phyloP scores from a whole-genome alignment of 306 rosid species.

The Phaseolus lunatus region DNA sequence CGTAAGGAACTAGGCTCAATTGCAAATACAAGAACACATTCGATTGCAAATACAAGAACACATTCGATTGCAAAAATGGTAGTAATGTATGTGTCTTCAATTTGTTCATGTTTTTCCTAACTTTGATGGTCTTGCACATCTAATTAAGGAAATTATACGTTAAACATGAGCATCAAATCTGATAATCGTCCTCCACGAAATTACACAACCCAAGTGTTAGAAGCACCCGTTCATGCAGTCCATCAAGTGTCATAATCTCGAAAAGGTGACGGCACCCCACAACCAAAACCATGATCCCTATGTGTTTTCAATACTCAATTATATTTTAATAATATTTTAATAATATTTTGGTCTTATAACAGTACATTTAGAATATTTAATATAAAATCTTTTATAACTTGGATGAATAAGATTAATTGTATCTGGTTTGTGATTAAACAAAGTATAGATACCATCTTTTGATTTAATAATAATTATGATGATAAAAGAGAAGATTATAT shows the following conservation, averaged over 20 bases:
- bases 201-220: constrained; percentile 6
- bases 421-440: too few species aligned
- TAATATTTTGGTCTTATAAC: background rate
- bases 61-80: background rate
- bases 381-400: too few species aligned
- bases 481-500: too few species aligned
- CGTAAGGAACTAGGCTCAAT: background rate
- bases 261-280: constrained; percentile 28
- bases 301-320: background rate
- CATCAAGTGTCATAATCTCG: constrained; percentile 21
- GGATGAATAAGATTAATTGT: too few species aligned
- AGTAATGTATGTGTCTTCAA: background rate
- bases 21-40: background rate
- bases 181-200: background rate
- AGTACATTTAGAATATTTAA: background rate
- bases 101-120: background rate
- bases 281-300: background rate
- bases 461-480: too few species aligned
- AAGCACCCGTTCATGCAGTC: background rate
- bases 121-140: background rate
- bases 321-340: background rate
- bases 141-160: background rate
- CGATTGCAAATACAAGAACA: background rate
- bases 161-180: background rate
- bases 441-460: too few species aligned